Conservation (phyloP, 768 basidiomycete species). For the Lentinula aciculospora region DNA sequence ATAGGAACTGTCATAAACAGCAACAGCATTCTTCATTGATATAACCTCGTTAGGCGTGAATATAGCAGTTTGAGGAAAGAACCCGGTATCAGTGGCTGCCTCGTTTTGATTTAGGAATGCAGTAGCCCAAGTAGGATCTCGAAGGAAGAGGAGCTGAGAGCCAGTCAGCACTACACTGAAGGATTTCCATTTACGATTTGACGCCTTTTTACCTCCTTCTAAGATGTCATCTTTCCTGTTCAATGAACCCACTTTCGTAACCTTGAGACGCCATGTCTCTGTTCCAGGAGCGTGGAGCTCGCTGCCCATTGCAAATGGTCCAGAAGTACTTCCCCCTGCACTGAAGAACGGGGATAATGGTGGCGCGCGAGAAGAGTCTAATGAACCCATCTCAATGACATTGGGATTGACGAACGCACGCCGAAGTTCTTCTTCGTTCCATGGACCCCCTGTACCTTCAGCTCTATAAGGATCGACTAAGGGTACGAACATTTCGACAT, state of each 20-base stretch:
- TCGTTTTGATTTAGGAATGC: slow-evolving; percentile 39
- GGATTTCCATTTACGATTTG: slow-evolving; percentile 81
- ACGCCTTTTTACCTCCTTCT: slow-evolving; percentile 71
- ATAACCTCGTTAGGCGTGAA: slow-evolving; percentile 84
- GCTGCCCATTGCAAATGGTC: slow-evolving; percentile 22
- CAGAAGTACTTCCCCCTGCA: slow-evolving; percentile 28
- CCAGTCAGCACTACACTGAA: slow-evolving; percentile 85
- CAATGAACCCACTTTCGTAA: slow-evolving; percentile 79
- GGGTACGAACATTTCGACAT: slow-evolving; percentile 56
- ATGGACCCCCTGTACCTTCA: slow-evolving; percentile 58
- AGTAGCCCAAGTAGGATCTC: slow-evolving; percentile 56
- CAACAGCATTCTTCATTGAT: slow-evolving; percentile 71
- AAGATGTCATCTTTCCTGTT: slow-evolving; percentile 75
- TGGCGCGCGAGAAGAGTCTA: slow-evolving; percentile 31
- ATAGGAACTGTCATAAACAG: slow-evolving; percentile 75
- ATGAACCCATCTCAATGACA: slow-evolving; percentile 48
- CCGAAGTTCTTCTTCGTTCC: slow-evolving; percentile 64
- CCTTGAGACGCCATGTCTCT: slow-evolving; percentile 44
- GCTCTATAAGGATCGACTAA: slow-evolving; percentile 60
- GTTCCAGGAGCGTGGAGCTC: slow-evolving; percentile 16
- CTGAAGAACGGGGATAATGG: slow-evolving; percentile 25
- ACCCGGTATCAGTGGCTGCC: slow-evolving; percentile 23
- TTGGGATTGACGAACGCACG: slow-evolving; percentile 56
- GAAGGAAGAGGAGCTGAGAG: slow-evolving; percentile 89
- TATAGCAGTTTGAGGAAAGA: slow-evolving; percentile 32